Conservation (phyloP, 495 filamentous ascomycete genomes). For the Apodospora peruviana region DNA sequence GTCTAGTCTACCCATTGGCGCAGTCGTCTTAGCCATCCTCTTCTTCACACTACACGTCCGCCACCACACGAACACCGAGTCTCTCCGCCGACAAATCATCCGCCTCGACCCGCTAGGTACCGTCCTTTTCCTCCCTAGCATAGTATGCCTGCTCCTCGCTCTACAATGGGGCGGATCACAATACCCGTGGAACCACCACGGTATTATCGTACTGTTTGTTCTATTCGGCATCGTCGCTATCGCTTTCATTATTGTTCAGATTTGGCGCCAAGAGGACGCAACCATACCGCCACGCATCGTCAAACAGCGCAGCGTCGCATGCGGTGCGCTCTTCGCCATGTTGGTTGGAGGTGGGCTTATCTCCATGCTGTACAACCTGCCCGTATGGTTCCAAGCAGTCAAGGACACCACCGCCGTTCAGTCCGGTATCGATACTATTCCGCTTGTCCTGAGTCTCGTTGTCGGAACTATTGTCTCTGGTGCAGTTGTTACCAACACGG, state of each 20-base stretch:
- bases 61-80: not conserved
- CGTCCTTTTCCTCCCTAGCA: not conserved
- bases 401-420: conserved; percentile 59
- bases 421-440: conserved; percentile 69
- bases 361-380: conserved; percentile 60
- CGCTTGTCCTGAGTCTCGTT: conserved; percentile 59
- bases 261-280: not conserved
- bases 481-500: conserved; percentile 13
- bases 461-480: conserved; percentile 34
- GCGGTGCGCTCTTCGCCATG: no score
- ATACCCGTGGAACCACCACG: not conserved
- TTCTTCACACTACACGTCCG: not conserved
- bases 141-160: not conserved
- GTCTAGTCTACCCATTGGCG: not conserved
- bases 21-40: not conserved
- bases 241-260: not conserved
- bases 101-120: not conserved
- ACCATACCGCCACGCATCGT: not conserved
- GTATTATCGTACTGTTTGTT: not conserved
- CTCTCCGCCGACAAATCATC: not conserved
- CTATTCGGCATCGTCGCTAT: not conserved
- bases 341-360: conserved; percentile 47
- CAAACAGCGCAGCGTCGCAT: no score
- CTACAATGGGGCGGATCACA: not conserved
- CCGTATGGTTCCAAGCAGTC: conserved; percentile 84